Evolutionary conservation across 108 stramenopile species (phyloP), one percentile per base, ranked within the genome.

Genomic region (Cylindrotheca closterium): DNA sequence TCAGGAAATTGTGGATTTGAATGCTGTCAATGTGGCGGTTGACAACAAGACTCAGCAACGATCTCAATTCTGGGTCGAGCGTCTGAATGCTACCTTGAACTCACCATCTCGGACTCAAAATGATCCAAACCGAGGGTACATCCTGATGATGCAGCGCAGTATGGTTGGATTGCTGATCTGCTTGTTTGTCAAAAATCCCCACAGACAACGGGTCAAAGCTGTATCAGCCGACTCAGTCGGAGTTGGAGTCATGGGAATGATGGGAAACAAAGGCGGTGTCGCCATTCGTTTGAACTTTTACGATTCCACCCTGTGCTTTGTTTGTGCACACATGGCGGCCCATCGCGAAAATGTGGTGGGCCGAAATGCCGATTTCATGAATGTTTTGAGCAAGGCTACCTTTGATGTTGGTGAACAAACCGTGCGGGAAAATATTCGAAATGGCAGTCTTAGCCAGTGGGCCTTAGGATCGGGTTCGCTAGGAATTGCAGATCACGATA

Each of bases 181-280:
- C 54, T 91, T 99, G 17, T 96, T 96, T 78, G 96, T 94, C 42
- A 87, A 88, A 67, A 75, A 70, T 1, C 78, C 73, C 2, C 93
- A 91, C 65, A 67, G 78, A 49, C 54, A 76, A 12, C 76, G 79
- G 47, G 78, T 93, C 58, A 80, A 81, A 45, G 75, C 91, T 48
- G 80, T 91, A 18, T 65, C 79, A 51, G 76, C 84, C 27, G 83
- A 84, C 47, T 65, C 71, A n/a, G 96, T 96, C 3, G 87, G 95
- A 19, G 95, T 96, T n/a, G 97, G 97, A 29, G 94, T 98, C 54
- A 96, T 97, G 95, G 99, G 99, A 4, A 84, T 98, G 69, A 93
- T 99, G 96, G 99, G 99, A 50, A 99, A 99, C 76, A 99, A 99
- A 75, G 99, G 99, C 23, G 99, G 97, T 47, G 95, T 88, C 34